A percentile compares a stretch with the other conserved stretches of the same genome.
These are phyloP conservation scores for Trichoderma asperelloides DNA, from an alignment of 495 filamentous ascomycete genomes.

Conservation along the genomic window DNA sequence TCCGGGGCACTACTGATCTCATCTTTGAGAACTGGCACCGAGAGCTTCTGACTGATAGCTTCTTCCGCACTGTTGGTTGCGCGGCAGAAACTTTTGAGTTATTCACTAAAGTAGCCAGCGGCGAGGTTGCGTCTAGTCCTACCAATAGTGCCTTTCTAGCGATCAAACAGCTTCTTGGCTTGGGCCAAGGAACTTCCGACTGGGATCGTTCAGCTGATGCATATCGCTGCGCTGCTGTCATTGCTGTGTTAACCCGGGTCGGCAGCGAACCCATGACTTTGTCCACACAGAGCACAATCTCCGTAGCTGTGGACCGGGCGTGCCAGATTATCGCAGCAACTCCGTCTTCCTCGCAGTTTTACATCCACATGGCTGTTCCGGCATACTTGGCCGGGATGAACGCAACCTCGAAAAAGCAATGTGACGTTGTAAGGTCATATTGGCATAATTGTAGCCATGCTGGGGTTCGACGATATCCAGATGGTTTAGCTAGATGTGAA, in stretches of 20 bases:
- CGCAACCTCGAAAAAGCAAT: not conserved
- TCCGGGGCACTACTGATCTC: conserved; percentile 15
- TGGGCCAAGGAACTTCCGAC: conserved; percentile 15
- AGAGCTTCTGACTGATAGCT: conserved; percentile 16
- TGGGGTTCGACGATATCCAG: conserved; percentile 6
- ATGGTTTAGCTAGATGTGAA: not conserved
- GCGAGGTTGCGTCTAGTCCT: conserved; percentile 4
- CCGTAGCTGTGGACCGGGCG: not conserved
- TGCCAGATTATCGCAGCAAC: not conserved
- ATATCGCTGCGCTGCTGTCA: conserved; percentile 24
- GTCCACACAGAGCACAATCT: not conserved
- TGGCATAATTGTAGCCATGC: not conserved
- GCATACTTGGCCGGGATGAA: conserved; percentile 2
- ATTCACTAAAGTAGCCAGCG: conserved; percentile 21
- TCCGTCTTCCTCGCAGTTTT: conserved; percentile 7
- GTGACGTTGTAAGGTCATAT: not conserved
- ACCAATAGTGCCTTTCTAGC: not conserved
- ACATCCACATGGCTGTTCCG: conserved; percentile 7
- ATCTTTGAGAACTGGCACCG: conserved; percentile 31
- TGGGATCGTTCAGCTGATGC: conserved; percentile 18
- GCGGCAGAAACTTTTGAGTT: conserved; percentile 25
- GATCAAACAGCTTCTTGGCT: conserved; percentile 13
- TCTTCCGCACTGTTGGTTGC: conserved; percentile 27
- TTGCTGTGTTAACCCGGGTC: conserved; percentile 18
- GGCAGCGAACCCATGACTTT: not conserved